Evolutionary conservation across 768 basidiomycete genomes (phyloP), one percentile per base, ranked within the genome.

Genomic region (Boletus bicolor): DNA sequence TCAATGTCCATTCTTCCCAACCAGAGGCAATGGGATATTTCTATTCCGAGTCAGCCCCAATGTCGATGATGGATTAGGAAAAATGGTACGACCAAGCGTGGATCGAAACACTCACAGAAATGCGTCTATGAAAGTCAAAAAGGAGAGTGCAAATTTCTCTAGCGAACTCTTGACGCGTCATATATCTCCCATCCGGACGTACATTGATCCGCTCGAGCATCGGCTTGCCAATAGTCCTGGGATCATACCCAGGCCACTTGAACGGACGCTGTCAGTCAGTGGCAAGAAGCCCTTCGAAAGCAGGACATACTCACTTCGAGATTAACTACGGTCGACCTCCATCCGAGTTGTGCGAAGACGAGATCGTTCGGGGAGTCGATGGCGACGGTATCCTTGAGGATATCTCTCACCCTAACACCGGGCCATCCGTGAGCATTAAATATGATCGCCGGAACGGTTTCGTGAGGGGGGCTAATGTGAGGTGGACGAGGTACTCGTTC

Each of bases 181-280:
- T 46, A 21, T 7, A 14, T 46, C 44, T 12, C 19, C 12, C 45
- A 7, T 34, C 14, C 32, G 45, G 32, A 46, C 32, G 32, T 14
- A 46, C 30, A 7, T 34, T 46, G 12, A 46, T 34, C 44, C 44
- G 44, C n/a, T n/a, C 44, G n/a, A 46, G 44, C 44, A 46, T 46
- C 12, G 19, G 19, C 45, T 46, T 34, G 19, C 45, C 45, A 14
- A 46, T 11, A 7, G 30, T 34, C 14, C 32, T 21, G 7, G 19
- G 45, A 30, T 46, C 45, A 19, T 46, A 46, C 32, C 45, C 51
- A 6, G 47, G 51, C 51, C 51, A 53, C 51, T 53, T 49, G 44
- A 51, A 26, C 4, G 21, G 19, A 10, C 36, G 11, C 1, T n/a
- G 21, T 24, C 9, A 10, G 36, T 26, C 10, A 17, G 4, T 8